Evolutionary conservation across 1,284 basidiomycete species (phyloP).

Genomic region (Ceratobasidium theobromae): DNA sequence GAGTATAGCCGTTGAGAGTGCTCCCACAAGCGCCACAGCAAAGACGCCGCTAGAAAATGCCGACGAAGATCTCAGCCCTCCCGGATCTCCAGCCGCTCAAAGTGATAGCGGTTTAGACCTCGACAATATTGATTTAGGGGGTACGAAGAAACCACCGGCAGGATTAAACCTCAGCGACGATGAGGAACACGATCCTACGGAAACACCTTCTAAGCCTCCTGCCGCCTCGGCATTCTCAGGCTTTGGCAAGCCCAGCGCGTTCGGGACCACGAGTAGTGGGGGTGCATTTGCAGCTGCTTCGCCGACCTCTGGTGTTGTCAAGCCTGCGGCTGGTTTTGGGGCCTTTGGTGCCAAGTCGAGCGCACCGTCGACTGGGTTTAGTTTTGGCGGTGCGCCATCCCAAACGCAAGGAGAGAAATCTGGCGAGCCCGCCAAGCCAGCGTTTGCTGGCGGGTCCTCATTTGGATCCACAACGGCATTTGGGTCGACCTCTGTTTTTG

Average conservation of each 20-base stretch:
- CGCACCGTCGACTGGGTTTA: conserved; percentile 1
- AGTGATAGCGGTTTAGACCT: conserved; percentile 4
- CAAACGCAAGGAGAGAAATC: not conserved
- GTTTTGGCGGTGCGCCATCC: not conserved
- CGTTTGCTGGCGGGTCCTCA: conserved; percentile 33
- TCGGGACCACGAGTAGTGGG: not conserved
- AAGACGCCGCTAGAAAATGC: not conserved
- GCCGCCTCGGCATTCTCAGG: conserved; percentile 14
- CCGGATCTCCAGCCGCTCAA: not conserved
- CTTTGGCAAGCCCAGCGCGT: conserved; percentile 29
- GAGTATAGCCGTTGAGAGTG: not conserved
- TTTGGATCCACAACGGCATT: conserved; percentile 34
- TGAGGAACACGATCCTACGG: conserved; percentile 1
- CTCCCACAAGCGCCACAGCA: not conserved
- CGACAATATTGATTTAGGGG: conserved; percentile 1
- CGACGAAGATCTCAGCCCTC: conserved; percentile 4
- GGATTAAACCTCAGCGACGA: conserved; percentile 7
- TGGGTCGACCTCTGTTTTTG: conserved; percentile 35
- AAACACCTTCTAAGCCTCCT: conserved; percentile 20
- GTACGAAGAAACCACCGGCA: not conserved
- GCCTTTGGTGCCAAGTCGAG: conserved; percentile 14
- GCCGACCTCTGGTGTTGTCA: not conserved
- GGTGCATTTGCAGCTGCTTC: conserved; percentile 5
- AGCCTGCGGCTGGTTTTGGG: conserved; percentile 33
- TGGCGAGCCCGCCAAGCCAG: not conserved